A percentile compares a stretch with the other conserved stretches of the same genome.
Evolutionary conservation across 1,139 yeast species (phyloP).

Genomic region (Hyphopichia buzzinii): DNA sequence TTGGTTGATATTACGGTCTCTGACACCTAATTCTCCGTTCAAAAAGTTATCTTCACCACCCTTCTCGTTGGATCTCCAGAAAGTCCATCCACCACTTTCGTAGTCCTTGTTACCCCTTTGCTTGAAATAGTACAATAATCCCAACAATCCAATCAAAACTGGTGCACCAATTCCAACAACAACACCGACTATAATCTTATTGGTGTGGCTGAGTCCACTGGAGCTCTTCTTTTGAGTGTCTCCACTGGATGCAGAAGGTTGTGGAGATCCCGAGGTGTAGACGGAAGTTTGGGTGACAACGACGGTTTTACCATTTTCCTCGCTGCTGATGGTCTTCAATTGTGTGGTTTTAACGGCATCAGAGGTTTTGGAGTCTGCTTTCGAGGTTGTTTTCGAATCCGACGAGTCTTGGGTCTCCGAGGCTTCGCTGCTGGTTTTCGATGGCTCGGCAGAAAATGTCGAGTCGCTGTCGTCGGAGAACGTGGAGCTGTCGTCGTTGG

Average conservation of each 20-base stretch:
- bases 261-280: constrained; percentile 18
- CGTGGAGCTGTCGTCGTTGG: constrained; percentile 14
- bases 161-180: constrained; percentile 53
- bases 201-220: constrained; percentile 42
- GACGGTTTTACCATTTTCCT: constrained; percentile 36
- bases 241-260: constrained; percentile 26
- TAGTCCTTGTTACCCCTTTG: constrained; percentile 30
- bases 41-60: constrained; percentile 52
- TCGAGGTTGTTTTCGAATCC: constrained; percentile 5
- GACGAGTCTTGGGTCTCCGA: background rate
- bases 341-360: constrained; percentile 11
- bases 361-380: constrained; percentile 4
- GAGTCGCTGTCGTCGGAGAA: constrained; percentile 6
- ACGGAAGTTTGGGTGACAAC: constrained; percentile 39
- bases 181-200: constrained; percentile 49
- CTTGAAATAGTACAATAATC: constrained; percentile 34
- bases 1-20: constrained; percentile 46
- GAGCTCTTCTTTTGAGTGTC: constrained; percentile 11
- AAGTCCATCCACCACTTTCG: constrained; percentile 45
- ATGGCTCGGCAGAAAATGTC: background rate
- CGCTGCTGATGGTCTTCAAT: constrained; percentile 31
- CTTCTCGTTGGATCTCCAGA: constrained; percentile 51
- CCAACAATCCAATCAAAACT: constrained; percentile 35
- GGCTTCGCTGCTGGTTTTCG: background rate
- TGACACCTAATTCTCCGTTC: constrained; percentile 58